phyloP scores from a whole-genome alignment of 768 basidiomycete species.

The Leccinum ochraceum region DNA sequence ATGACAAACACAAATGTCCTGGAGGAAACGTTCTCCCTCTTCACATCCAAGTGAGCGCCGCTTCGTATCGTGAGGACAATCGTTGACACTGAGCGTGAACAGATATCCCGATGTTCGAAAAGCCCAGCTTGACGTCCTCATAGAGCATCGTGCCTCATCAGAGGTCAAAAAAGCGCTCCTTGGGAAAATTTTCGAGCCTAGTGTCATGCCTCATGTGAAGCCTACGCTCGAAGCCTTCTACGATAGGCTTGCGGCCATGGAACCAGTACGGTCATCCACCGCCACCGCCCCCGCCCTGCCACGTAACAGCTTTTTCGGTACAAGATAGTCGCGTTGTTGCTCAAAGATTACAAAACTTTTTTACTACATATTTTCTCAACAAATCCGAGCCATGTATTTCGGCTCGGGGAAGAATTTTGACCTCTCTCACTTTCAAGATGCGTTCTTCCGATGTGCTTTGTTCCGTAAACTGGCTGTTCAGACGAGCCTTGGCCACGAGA shows the following conservation, averaged over 20 bases:
- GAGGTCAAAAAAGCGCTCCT: constrained; percentile 20
- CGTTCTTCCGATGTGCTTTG: no score
- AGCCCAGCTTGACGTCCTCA: constrained; percentile 20
- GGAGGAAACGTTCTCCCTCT: constrained; percentile 30
- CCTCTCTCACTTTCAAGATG: no score
- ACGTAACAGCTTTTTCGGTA: no score
- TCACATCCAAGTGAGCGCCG: constrained; percentile 25
- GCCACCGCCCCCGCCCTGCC: no score
- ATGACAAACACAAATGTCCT: constrained; percentile 25
- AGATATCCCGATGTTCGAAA: constrained; percentile 22
- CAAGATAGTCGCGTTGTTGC: no score
- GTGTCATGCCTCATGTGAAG: constrained; percentile 10
- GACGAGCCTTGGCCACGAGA: no score
- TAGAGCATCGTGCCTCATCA: constrained; percentile 3
- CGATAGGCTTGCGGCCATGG: constrained; percentile 12
- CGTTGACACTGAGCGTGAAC: background rate
- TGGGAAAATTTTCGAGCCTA: constrained; percentile 1
- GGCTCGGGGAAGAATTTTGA: no score
- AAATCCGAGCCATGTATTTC: no score
- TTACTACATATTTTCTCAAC: no score
- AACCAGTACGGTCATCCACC: no score
- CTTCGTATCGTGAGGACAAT: background rate
- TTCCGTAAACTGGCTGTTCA: no score
- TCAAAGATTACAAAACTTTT: no score
- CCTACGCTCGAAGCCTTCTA: constrained; percentile 19